Evolutionary conservation across 2,329 filamentous ascomycete species (phyloP), one percentile per base, ranked within the genome.

Genomic region (Alternaria postmessia): DNA sequence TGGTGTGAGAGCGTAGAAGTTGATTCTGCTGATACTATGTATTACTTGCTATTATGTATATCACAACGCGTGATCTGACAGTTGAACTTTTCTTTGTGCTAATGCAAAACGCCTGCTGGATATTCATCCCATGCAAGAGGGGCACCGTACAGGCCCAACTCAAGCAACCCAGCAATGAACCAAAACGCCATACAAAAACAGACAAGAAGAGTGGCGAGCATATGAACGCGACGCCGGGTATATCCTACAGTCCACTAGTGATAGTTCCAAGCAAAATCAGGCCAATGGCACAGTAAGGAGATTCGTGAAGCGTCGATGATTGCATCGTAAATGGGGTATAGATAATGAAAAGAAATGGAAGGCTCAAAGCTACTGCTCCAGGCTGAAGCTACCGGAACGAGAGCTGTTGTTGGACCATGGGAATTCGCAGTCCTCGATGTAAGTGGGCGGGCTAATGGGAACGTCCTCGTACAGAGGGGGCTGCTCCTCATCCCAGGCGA

Each of bases 401-500:
- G 70, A 71, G 54, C 61, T 69, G 32, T 26, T 54, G 43, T 47
- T 65, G 8, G 75, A 67, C 6, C 59, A 62, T 24, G 68, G 64
- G 14, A 67, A 61, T 24, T 73, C 70, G 63, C 66, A 72, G 16
- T 77, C 73, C 34, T 68, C 67, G 30, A 76, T 64, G 67, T 84
- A 85, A 44, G 79, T 79, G 8, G 94, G 94, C 49, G 94, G 94
- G 71, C 90, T 93, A 2, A 88, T 89, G 1, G 94, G 94, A 42
- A 98, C 93, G 75, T 98, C 93, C 79, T 95, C 91, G 80, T 99
- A 99, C 68, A 96, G 87, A 1, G 94, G 94, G 12, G 94, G 94
- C 73, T 92, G 89, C 82, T 99, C 94, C 80, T 97, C 94, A 70
- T 98, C 94, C 94, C 95, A 99, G 69, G 91, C 92, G 71, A 99